phyloP scores from a whole-genome alignment of 352 stramenopile genomes.

The Globisporangium recalcitrans region DNA sequence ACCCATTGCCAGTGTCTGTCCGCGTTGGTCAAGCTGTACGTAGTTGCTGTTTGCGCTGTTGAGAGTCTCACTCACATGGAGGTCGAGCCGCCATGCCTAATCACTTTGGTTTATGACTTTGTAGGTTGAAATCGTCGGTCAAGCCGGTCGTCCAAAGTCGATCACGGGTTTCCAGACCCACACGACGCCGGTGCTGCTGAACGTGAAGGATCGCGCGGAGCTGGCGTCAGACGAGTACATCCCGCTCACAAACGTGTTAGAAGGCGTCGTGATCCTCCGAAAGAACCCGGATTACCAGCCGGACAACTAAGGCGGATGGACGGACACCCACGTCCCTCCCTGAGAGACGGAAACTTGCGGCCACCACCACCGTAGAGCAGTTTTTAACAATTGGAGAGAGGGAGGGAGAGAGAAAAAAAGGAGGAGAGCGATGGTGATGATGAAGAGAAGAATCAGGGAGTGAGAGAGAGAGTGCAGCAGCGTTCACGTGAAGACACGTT shows the following conservation, averaged over 20 bases:
- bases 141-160: conserved; percentile 98
- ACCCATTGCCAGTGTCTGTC: conserved; percentile 95
- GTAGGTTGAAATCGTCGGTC: conserved; percentile 96
- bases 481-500: too few relatives aligned
- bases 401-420: not conserved
- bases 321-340: not conserved
- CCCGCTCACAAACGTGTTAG: conserved; percentile 93
- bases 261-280: conserved; percentile 98
- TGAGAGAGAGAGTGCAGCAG: not conserved
- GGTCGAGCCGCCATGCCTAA: not conserved
- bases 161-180: conserved; percentile 99
- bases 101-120: not conserved
- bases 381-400: not conserved
- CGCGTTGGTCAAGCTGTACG: conserved; percentile 96
- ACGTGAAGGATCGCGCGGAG: conserved; percentile 96
- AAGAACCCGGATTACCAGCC: conserved; percentile 94
- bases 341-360: not conserved
- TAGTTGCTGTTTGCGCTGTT: conserved; percentile 7
- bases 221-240: conserved; percentile 97
- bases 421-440: not conserved
- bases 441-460: not conserved
- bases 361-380: conserved; percentile 1
- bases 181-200: conserved; percentile 97
- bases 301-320: conserved; percentile 52
- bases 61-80: not conserved